These are phyloP conservation scores for Penicillium pancosmium DNA, from an alignment of 495 filamentous ascomycete genomes.

Conservation along the genomic window DNA sequence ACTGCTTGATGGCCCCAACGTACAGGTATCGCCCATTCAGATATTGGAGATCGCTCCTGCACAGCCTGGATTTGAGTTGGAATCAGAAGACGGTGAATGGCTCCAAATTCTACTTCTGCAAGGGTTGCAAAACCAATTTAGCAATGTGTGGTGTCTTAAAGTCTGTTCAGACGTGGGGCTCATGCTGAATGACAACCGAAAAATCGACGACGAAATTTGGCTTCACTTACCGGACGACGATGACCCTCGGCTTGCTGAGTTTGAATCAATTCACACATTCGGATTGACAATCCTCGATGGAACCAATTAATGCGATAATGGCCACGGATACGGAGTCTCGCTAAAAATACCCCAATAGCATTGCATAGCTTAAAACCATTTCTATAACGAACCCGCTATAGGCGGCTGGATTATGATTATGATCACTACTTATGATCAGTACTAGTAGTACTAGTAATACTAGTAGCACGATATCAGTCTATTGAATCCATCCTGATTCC, in stretches of 20 bases:
- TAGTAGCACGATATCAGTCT: too few relatives aligned
- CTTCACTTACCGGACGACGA: conserved; percentile 6
- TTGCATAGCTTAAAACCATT: neutral
- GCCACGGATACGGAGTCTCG: neutral
- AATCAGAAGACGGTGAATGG: neutral
- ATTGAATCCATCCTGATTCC: neutral
- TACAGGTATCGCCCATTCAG: neutral
- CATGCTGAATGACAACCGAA: neutral
- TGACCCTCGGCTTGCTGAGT: neutral
- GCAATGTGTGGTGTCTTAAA: conserved; percentile 9
- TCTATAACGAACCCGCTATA: neutral
- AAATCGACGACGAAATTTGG: conserved; percentile 13
- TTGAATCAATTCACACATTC: neutral
- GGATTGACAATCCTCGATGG: neutral
- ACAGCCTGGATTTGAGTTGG: neutral
- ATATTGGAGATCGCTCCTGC: neutral
- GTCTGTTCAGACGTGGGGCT: conserved; percentile 19
- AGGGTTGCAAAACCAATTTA: neutral
- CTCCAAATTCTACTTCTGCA: neutral
- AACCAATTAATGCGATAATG: neutral
- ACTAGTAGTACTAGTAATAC: too few relatives aligned
- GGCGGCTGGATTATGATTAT: too few relatives aligned
- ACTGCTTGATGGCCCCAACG: neutral
- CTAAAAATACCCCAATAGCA: neutral
- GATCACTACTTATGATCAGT: too few relatives aligned